Conservation (phyloP, 306 rosid genomes). For the Prunus fruticosa region DNA sequence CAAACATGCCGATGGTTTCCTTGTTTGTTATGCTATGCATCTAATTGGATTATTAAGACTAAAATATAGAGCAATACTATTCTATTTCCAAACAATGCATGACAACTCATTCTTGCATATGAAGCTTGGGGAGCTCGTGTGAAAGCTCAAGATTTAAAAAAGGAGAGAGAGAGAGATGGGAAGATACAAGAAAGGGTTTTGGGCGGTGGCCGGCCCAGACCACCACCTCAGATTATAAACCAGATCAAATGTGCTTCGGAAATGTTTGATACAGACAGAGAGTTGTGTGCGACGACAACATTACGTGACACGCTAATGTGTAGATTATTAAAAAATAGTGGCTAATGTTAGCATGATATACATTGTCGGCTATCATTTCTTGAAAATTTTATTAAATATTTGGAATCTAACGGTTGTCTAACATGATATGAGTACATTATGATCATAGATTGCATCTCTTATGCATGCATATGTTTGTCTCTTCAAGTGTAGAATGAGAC, state of each 20-base stretch:
- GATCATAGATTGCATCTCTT: no score
- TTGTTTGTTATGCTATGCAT: constrained; percentile 17
- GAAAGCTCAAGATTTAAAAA: constrained; percentile 5
- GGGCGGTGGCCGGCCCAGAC: constrained; percentile 12
- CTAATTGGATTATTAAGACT: constrained; percentile 12
- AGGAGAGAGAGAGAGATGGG: neutral
- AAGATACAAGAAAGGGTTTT: constrained; percentile 20
- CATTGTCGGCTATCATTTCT: no score
- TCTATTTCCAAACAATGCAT: constrained; percentile 15
- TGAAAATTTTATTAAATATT: no score
- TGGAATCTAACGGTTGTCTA: no score
- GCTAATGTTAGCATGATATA: no score
- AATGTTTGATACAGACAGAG: constrained; percentile 2
- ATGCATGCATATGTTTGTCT: no score
- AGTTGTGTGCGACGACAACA: neutral
- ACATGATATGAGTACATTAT: no score
- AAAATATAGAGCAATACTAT: constrained; percentile 12
- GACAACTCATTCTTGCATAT: constrained; percentile 43
- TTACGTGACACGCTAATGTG: no score
- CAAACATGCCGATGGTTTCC: constrained; percentile 26
- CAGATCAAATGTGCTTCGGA: neutral
- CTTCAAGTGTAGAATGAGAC: no score
- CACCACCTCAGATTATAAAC: neutral
- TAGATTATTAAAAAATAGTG: neutral
- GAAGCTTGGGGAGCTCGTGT: constrained; percentile 21